A percentile compares a stretch with the other conserved stretches of the same genome.
These are phyloP conservation scores for Lachancea quebecensis DNA, from an alignment of 805 yeast genomes.

Conservation along the genomic window DNA sequence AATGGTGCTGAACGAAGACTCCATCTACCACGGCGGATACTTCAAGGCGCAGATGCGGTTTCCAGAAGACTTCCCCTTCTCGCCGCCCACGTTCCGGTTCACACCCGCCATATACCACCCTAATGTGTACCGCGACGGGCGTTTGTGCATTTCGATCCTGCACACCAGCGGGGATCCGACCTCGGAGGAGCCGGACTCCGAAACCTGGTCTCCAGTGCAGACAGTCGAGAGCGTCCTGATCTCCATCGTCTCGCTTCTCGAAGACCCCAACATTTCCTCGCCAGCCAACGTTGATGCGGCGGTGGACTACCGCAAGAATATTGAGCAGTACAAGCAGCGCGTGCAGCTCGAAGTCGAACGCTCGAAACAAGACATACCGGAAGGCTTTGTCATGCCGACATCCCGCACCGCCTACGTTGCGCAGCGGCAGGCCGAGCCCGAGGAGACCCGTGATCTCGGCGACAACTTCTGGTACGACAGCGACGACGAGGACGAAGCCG, in stretches of 20 bases:
- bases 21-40: conserved; percentile 90
- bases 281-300: conserved; percentile 98
- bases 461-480: conserved; percentile 80
- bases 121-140: conserved; percentile 88
- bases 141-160: conserved; percentile 85
- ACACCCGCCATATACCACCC: conserved; percentile 94
- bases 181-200: conserved; percentile 85
- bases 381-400: conserved; percentile 75
- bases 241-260: conserved; percentile 81
- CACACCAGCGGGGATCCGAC: conserved; percentile 90
- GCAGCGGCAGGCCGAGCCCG: conserved; percentile 28
- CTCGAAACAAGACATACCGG: conserved; percentile 80
- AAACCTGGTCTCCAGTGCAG: conserved; percentile 92
- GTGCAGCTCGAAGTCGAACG: conserved; percentile 78
- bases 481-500: conserved; percentile 61
- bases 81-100: conserved; percentile 90
- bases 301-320: conserved; percentile 77
- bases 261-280: conserved; percentile 87
- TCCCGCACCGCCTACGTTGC: conserved; percentile 48
- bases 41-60: conserved; percentile 91
- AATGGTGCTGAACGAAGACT: conserved; percentile 83
- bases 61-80: conserved; percentile 84
- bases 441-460: conserved; percentile 52
- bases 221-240: conserved; percentile 86
- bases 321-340: conserved; percentile 64